Evolutionary conservation across 352 stramenopile species (phyloP).

Genomic region (Globisporangium splendens): DNA sequence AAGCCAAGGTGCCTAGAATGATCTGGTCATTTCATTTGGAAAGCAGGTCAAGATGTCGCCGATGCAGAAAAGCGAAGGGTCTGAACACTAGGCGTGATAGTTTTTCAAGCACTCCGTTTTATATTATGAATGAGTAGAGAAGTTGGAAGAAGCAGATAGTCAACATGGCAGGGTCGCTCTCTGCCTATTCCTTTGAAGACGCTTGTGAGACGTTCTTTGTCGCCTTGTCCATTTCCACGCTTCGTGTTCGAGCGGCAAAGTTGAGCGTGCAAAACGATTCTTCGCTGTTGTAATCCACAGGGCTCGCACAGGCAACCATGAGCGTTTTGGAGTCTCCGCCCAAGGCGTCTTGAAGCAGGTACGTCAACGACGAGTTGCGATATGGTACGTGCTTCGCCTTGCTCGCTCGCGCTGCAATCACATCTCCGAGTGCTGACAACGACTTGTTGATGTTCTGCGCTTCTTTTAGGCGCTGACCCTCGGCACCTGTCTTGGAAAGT

Average conservation of each 20-base stretch:
- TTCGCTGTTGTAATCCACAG: slow-evolving; percentile 89
- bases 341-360: slow-evolving; percentile 91
- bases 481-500: slow-evolving; percentile 86
- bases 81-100: neutral
- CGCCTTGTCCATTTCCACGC: slow-evolving; percentile 88
- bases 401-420: slow-evolving; percentile 90
- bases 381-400: slow-evolving; percentile 93
- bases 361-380: slow-evolving; percentile 93
- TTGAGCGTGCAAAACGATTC: slow-evolving; percentile 93
- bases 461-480: slow-evolving; percentile 86
- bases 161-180: neutral
- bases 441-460: slow-evolving; percentile 94
- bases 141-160: neutral
- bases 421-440: slow-evolving; percentile 95
- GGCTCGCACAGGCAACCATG: slow-evolving; percentile 90
- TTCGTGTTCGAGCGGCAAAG: slow-evolving; percentile 84
- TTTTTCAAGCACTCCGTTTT: neutral
- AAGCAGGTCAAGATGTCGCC: neutral
- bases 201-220: slow-evolving; percentile 74
- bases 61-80: neutral
- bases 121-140: neutral
- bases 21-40: neutral
- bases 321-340: slow-evolving; percentile 91
- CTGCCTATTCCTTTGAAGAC: slow-evolving; percentile 26
- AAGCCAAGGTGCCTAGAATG: neutral